Base-by-base conservation (phyloP, 768 basidiomycete genomes). In the Xerocomellus amylosporus region DNA sequence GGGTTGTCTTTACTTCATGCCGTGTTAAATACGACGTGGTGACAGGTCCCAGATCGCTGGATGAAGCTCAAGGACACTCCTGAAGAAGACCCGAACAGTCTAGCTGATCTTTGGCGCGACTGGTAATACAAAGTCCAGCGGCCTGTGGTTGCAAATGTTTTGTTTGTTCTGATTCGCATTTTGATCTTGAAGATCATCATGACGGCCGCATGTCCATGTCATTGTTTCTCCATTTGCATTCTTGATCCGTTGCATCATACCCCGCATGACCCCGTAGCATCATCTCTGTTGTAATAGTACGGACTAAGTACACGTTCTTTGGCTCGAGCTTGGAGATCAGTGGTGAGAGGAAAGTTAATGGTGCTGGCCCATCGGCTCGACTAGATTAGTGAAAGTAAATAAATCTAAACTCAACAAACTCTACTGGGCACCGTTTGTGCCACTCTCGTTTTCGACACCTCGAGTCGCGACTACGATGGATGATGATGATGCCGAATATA, bases 401-500 rank as follows among this genome's bases (percentile, higher is more conserved):
- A n/a, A n/a, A n/a, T n/a, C n/a, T n/a, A n/a, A n/a, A n/a, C n/a
- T n/a, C n/a, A n/a, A n/a, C n/a, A n/a, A n/a, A n/a, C n/a, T 17
- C 17, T n/a, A 13, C 24, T 30, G 37, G 26, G 8, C 20, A 8
- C 5, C 39, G 15, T 50, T 51, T 17, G 36, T 30, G 40, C 51
- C 45, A 53, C 61, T 56, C 15, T 39, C 46, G 9, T 33, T 37
- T 33, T 63, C 17, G 26, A 58, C 33, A 37, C 39, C 43, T 46
- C 34, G 31, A 55, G 26, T 28, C 19, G 53, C 49, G 13, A 55
- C 58, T 13, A 59, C 63, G 13, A 93, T 93, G 91, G 91, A 93
- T 75, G 91, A 93, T 59, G 91, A 93, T 70, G 91, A 93, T 75
- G 92, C 92, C 64, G 91, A 93, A 73, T 93, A 93, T 64, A 92